Base-by-base conservation (phyloP, 1,284 basidiomycete species). In the Entoloma clypeatum region DNA sequence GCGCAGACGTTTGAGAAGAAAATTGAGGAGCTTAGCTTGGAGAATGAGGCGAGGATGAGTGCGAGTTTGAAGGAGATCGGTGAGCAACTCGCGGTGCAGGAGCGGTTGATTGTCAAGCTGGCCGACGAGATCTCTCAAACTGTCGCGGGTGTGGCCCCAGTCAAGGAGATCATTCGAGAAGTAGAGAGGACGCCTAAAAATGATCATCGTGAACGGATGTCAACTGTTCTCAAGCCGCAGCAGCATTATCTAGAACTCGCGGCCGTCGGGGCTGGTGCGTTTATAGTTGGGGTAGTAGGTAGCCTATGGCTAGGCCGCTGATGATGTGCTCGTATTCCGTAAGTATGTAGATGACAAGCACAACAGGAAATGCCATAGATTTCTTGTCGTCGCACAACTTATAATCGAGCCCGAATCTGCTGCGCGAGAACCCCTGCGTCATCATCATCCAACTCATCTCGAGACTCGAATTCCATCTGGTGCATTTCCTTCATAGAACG, bases 1-100 rank as follows among this genome's bases (percentile, higher is more conserved):
- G 87, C 91, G 5, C 77, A 86, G 62, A 89, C 87, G 33, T 87
- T 97, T 49, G 92, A 95, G 67, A 77, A 74, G 55, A 83, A 90
- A 64, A 79, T 94, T 32, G 78, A 83, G 52, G 79, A 85, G 60
- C 72, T 92, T 68, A 80, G 80, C 51, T 56, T 57, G 38, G 74
- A 81, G 55, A 80, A 75, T 39, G 66, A 67, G 49, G 58, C 55
- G 34, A 58, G 69, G 49, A 51, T 83, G 38, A 64, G 68, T 43
- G 61, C 61, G 4, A 72, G 72, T 41, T 71, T 79, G 61, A 51
- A 55, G 35, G 68, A 69, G 36, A 61, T 88, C 41, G 63, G 66
- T 19, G 59, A 63, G 35, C 69, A 73, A 47, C 61, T 87, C 50
- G 70, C 68, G 27, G 66, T 63, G 39, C 84, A 86, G 53, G 72